Evolutionary conservation across 805 yeast genomes (phyloP).

Genomic region (Vanderwaltozyma verrucispora): DNA sequence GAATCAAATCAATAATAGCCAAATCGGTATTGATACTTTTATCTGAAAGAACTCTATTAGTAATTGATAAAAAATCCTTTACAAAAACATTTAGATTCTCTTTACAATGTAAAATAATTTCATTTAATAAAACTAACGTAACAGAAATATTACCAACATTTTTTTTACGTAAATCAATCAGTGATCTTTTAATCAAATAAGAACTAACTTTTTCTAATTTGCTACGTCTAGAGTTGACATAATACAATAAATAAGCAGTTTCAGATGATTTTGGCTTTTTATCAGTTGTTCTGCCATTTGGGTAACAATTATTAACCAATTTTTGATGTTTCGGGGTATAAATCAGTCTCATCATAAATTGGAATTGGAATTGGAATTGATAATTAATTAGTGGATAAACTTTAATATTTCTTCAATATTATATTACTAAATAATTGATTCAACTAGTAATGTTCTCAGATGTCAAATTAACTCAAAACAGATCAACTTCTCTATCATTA

Average conservation of each 20-base stretch:
- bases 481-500: no score
- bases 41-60: constrained; percentile 37
- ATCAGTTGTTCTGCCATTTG: constrained; percentile 75
- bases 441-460: no score
- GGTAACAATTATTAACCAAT: constrained; percentile 84
- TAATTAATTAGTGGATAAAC: no score
- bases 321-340: constrained; percentile 81
- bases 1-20: constrained; percentile 44
- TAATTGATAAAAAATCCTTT: constrained; percentile 49
- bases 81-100: constrained; percentile 84
- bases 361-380: no score
- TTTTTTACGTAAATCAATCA: constrained; percentile 47
- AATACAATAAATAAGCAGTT: constrained; percentile 74
- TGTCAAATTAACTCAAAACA: no score
- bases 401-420: no score
- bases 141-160: constrained; percentile 76
- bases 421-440: no score
- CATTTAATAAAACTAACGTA: constrained; percentile 58
- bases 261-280: constrained; percentile 91
- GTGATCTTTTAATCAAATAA: constrained; percentile 53
- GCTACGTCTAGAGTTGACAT: constrained; percentile 81
- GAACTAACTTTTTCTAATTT: constrained; percentile 79
- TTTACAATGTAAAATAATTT: constrained; percentile 62
- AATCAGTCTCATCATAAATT: constrained; percentile 10
- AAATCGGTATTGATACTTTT: constrained; percentile 42